Percentiles rank a stretch among this genome's conserved stretches.
phyloP scores from a whole-genome alignment of 2,329 filamentous ascomycete genomes.

The Thermomyces lanuginosus region DNA sequence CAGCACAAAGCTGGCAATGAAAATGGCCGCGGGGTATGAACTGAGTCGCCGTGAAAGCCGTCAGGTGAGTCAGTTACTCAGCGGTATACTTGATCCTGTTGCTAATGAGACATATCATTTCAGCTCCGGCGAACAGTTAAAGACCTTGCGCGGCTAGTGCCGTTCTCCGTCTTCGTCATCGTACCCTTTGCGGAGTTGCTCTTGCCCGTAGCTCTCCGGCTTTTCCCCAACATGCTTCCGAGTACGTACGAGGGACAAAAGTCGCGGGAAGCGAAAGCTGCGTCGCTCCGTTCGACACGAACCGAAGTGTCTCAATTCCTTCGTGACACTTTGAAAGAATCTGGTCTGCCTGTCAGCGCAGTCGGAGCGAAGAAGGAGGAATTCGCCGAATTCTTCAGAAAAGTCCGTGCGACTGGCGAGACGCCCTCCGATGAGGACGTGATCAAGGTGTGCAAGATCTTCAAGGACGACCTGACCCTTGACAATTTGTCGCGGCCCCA shows the following conservation, averaged over 20 bases:
- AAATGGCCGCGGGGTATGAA: conserved; percentile 97
- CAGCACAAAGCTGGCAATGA: conserved; percentile 75
- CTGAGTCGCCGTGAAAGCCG: conserved; percentile 83
- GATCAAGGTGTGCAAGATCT: conserved; percentile 97
- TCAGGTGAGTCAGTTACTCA: conserved; percentile 37
- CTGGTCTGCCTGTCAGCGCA: conserved; percentile 72
- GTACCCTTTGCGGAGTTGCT: conserved; percentile 91
- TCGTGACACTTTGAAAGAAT: conserved; percentile 74
- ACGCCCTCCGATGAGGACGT: conserved; percentile 76
- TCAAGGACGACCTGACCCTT: conserved; percentile 91
- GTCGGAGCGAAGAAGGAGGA: conserved; percentile 81
- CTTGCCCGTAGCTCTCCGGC: conserved; percentile 73
- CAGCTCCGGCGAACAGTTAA: conserved; percentile 77
- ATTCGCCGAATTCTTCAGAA: conserved; percentile 93
- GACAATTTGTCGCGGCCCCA: conserved; percentile 95
- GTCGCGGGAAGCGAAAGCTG: conserved; percentile 77
- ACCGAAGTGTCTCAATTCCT: conserved; percentile 90
- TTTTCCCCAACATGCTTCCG: conserved; percentile 94
- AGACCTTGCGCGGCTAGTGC: conserved; percentile 79
- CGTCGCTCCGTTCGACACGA: conserved; percentile 62
- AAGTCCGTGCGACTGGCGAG: conserved; percentile 82
- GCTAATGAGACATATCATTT: no score
- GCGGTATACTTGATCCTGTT: conserved; percentile 1
- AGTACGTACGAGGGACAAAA: conserved; percentile 92
- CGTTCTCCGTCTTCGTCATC: conserved; percentile 93